A percentile compares a stretch with the other conserved stretches of the same genome.
These are phyloP conservation scores for Vitis rotundifolia DNA, from an alignment of 164 flowering plant genomes.

Conservation along the genomic window DNA sequence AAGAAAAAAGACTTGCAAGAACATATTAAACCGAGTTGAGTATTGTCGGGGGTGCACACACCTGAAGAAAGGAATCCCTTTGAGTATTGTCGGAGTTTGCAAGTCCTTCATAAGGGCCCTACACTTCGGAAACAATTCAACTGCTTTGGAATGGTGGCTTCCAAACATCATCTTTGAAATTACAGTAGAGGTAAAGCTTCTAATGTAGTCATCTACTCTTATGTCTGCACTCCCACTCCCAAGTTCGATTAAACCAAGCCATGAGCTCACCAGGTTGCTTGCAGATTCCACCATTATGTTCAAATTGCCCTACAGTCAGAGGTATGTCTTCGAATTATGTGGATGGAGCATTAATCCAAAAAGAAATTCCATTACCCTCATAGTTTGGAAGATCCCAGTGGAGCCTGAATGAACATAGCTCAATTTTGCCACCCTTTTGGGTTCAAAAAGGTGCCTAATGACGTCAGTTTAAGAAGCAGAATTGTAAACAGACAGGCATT, in stretches of 20 bases:
- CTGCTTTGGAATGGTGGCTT: constrained; percentile 6
- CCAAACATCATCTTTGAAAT: constrained; percentile 15
- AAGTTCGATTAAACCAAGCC: constrained; percentile 1
- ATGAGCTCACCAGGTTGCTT: constrained; percentile 4
- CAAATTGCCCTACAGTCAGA: constrained; percentile 1
- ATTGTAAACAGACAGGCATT: too few species aligned
- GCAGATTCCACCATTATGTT: constrained; percentile 8
- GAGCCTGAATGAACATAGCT: too few species aligned
- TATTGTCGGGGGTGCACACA: not conserved
- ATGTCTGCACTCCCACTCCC: constrained; percentile 9
- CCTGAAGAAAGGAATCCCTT: constrained; percentile 11
- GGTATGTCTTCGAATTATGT: too few species aligned
- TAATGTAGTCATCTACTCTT: constrained; percentile 13
- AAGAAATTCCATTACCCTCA: not conserved
- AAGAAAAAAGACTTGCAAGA: too few species aligned
- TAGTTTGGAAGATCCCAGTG: too few species aligned
- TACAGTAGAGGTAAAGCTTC: constrained; percentile 12
- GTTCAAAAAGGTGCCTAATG: too few species aligned
- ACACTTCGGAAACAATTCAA: constrained; percentile 9
- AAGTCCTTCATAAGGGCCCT: constrained; percentile 12
- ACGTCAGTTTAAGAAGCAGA: too few species aligned
- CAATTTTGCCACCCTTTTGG: too few species aligned
- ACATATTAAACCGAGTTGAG: too few species aligned
- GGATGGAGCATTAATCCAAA: not conserved
- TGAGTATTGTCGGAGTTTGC: constrained; percentile 16